Percentiles rank a stretch among this genome's conserved stretches.
Evolutionary conservation across 1,284 basidiomycete genomes (phyloP).

Genomic region (Melampsora americana): DNA sequence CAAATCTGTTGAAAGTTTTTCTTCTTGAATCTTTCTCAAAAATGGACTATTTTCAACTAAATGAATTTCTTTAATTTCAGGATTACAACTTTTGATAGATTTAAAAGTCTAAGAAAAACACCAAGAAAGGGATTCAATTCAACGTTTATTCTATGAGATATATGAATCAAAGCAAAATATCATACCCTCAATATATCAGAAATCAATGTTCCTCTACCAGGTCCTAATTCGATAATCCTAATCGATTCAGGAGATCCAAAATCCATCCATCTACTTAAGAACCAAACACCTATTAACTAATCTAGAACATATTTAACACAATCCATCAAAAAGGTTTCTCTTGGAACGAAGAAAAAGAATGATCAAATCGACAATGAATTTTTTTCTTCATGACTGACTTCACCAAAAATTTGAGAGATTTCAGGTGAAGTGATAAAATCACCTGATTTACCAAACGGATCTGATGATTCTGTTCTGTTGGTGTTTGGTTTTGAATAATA

Average conservation of each 20-base stretch:
- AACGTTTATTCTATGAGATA: not conserved
- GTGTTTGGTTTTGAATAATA: slow-evolving; percentile 68
- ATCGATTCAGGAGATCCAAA: slow-evolving; percentile 61
- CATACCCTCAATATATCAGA: slow-evolving; percentile 81
- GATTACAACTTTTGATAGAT: slow-evolving; percentile 28
- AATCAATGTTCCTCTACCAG: slow-evolving; percentile 88
- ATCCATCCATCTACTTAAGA: slow-evolving; percentile 72
- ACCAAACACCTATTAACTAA: slow-evolving; percentile 68
- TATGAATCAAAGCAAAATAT: slow-evolving; percentile 29
- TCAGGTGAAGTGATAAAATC: slow-evolving; percentile 98
- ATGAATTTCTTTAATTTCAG: slow-evolving; percentile 58
- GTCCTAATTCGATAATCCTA: slow-evolving; percentile 85
- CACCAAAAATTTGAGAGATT: slow-evolving; percentile 93
- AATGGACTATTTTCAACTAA: slow-evolving; percentile 75
- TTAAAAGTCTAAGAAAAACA: slow-evolving; percentile 51
- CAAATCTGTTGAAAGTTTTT: slow-evolving; percentile 57
- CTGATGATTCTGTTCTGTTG: slow-evolving; percentile 44
- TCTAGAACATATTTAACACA: not conserved
- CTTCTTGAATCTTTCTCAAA: slow-evolving; percentile 66
- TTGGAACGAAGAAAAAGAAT: not conserved
- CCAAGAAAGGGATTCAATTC: not conserved
- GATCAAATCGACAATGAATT: not conserved
- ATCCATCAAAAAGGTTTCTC: not conserved
- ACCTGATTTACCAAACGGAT: slow-evolving; percentile 70
- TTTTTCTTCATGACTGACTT: slow-evolving; percentile 61